Evolutionary conservation across 2,329 filamentous ascomycete genomes (phyloP).

Genomic region (Alternaria gaisen): DNA sequence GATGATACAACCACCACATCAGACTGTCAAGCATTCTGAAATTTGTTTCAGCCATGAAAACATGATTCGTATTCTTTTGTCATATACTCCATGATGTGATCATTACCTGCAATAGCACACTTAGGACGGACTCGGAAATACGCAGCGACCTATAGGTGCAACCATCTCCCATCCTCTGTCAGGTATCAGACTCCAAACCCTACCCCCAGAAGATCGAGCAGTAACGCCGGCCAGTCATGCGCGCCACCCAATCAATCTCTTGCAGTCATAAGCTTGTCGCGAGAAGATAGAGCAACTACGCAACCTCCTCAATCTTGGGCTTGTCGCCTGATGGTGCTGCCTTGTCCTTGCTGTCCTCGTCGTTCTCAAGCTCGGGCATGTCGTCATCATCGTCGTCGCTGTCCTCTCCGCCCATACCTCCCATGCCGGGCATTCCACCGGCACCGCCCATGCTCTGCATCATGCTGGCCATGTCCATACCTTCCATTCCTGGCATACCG

Average conservation of each 20-base stretch:
- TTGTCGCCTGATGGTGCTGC: slow-evolving; percentile 37
- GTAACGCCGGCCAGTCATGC: slow-evolving; percentile 17
- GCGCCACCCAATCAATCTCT: slow-evolving; percentile 9
- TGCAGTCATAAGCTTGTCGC: slow-evolving; percentile 23
- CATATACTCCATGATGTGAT: slow-evolving; percentile 26
- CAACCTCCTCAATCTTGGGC: slow-evolving; percentile 60
- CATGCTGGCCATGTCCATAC: slow-evolving; percentile 43
- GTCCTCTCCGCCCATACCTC: slow-evolving; percentile 41
- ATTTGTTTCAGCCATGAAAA: not conserved
- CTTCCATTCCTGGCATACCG: slow-evolving; percentile 52
- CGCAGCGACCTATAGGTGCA: slow-evolving; percentile 10
- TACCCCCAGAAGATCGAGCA: slow-evolving; percentile 12
- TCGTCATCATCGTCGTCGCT: slow-evolving; percentile 69
- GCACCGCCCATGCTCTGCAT: slow-evolving; percentile 47
- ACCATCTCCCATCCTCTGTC: slow-evolving; percentile 3
- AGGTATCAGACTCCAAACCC: slow-evolving; percentile 12
- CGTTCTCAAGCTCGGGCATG: slow-evolving; percentile 75
- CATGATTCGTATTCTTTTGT: slow-evolving; percentile 22
- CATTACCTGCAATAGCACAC: slow-evolving; percentile 23
- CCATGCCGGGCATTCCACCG: slow-evolving; percentile 33
- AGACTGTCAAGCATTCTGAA: not conserved
- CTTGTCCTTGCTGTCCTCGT: slow-evolving; percentile 39
- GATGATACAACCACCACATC: not conserved
- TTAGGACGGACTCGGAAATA: slow-evolving; percentile 8
- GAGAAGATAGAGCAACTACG: slow-evolving; percentile 27